Evolutionary conservation across 2,329 filamentous ascomycete species (phyloP), one percentile per base, ranked within the genome.

Genomic region (Penicillium brasilianum): DNA sequence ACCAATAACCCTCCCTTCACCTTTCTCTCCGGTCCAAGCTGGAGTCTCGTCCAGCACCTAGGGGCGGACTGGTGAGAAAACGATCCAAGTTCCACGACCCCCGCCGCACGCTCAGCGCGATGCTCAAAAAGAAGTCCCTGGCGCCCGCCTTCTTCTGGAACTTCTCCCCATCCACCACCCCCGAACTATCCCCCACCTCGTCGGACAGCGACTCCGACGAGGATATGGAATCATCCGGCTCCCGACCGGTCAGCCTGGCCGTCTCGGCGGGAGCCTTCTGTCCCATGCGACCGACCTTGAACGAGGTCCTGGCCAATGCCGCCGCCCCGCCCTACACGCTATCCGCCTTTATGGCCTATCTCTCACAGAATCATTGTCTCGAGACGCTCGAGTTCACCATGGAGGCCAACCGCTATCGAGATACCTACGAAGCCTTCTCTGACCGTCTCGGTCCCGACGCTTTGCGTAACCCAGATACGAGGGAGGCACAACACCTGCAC

Each of bases 371-470:
- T 72, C 94, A 98, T 78, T 99, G 95, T 74, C 82, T 98, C 66
- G 95, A 99, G 78, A 97, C 93, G 1, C 83, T 99, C 41, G 95
- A 98, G 74, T 99, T 99, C 77, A 97, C 93, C 43, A 90, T 97
- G 84, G 95, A 97, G 75, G 91, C 94, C 22, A 90, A 93, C 60
- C 87, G 92, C 62, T 99, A 98, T 75, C 85, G 87, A 55, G 86
- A 88, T 70, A 84, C 87, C 70, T 90, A 88, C 74, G 79, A 83
- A 56, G 82, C 85, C 59, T 82, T 87, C 71, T 80, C 86, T 60
- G 86, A 86, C 58, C 76, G 80, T 60, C 66, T 78, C 28, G 75
- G 74, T 3, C 81, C 80, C 50, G 78, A 78, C 57, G 79, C 81
- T 16, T 77, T 82, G 43, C 72, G 74, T 20, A 79, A 84, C 2